These are phyloP conservation scores for Tolypocladium inflatum DNA, from an alignment of 2,329 filamentous ascomycete species.

Conservation along the genomic window DNA sequence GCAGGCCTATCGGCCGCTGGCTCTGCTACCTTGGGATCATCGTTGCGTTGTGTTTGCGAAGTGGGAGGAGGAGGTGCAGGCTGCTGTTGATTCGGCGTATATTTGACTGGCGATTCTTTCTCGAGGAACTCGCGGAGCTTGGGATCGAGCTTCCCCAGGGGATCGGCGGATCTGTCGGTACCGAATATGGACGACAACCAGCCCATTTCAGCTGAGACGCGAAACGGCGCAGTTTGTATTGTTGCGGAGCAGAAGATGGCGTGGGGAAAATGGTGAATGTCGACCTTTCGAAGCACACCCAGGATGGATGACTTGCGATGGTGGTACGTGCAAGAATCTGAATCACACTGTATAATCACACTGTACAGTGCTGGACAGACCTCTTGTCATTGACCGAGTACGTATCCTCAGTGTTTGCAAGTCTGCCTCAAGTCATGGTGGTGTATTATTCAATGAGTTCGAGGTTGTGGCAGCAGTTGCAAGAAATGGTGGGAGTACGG, in stretches of 20 bases:
- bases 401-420: background rate
- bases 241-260: background rate
- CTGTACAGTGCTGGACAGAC: background rate
- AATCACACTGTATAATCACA: too few relatives aligned
- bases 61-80: constrained; percentile 5
- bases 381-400: background rate
- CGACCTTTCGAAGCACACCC: background rate
- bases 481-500: background rate
- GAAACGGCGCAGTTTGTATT: background rate
- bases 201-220: constrained; percentile 33
- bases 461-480: background rate
- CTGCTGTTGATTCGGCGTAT: constrained; percentile 27
- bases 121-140: constrained; percentile 77
- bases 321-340: background rate
- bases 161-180: constrained; percentile 38
- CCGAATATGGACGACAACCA: constrained; percentile 47
- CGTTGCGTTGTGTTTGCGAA: constrained; percentile 4
- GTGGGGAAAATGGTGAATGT: background rate
- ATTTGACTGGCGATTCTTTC: constrained; percentile 70
- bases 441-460: background rate
- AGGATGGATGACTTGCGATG: too few relatives aligned
- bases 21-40: constrained; percentile 9
- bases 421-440: background rate
- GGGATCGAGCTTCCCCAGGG: constrained; percentile 69
- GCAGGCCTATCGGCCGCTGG: constrained; percentile 7